Base-by-base conservation (phyloP, 441 rosid genomes). In the Sinapis alba region DNA sequence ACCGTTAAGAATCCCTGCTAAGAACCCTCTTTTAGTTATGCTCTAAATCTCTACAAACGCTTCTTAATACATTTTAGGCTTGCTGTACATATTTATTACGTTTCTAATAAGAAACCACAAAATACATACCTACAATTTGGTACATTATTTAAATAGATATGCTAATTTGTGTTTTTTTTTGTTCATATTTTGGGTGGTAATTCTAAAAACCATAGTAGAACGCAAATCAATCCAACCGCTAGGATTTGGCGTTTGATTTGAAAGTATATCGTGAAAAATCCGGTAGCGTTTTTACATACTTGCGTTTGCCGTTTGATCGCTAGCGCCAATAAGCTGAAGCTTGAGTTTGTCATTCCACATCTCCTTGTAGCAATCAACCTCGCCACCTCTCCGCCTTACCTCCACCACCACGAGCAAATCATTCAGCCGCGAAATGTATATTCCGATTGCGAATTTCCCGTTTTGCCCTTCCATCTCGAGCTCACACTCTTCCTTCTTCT, bases 401-500 rank as follows among this genome's bases (percentile, higher is more conserved):
- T 95, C 98, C 54, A 92, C 93, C 64, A 95, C 81, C 32, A 84
- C 87, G 36, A 89, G 71, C 64, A 75, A 65, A 10, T 89, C 92
- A 8, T 89, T 92, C 67, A 95, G 71, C 75, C 78, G 78, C 73
- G 83, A 78, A 59, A 95, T 60, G 15, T 78, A 89, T 1, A 89
- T 72, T 0, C 68, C 84, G 1, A 86, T 38, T 0, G 1, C 15
- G 32, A 90, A 72, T 69, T 82, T 81, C 16, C 96, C 94, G 9
- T 86, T 80, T 3, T 61, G 83, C 56, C 91, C 96, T 65, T 86
- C 93, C 80, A 90, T 23, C 73, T 83, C 90, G 16, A 87, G 19
- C 1, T 85, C 96, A 87, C 71, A 86, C 3, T 84, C 89, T 6
- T 86, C 89, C 79, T 71, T 90, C 78, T 69, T 88, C 76, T 72